Conservation (phyloP, 2,329 filamentous ascomycete species). For the Aplosporella prunicola region DNA sequence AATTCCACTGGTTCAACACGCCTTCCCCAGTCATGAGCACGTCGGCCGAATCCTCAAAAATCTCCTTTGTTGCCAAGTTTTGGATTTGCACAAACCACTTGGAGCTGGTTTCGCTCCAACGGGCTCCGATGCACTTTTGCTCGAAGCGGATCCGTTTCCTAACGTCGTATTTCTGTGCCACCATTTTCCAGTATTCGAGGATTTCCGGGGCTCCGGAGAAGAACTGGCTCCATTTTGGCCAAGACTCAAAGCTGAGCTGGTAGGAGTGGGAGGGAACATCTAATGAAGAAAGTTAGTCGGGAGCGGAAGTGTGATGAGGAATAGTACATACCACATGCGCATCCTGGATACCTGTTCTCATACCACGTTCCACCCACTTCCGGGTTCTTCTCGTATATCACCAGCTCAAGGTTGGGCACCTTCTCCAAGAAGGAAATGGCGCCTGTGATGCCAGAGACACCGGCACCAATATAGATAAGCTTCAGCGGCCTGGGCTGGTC, state of each 20-base stretch:
- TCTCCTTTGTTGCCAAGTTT: constrained; percentile 24
- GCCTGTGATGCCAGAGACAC: constrained; percentile 38
- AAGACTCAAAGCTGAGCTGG: constrained; percentile 34
- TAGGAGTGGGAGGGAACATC: constrained; percentile 38
- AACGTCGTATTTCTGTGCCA: not conserved
- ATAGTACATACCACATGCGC: constrained; percentile 37
- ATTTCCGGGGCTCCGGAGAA: not conserved
- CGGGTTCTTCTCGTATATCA: constrained; percentile 40
- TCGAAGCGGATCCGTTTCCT: not conserved
- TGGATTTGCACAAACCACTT: constrained; percentile 31
- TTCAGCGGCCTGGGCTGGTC: constrained; percentile 26
- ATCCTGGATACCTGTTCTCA: constrained; percentile 34
- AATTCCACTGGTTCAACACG: constrained; percentile 37
- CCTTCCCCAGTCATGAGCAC: constrained; percentile 37
- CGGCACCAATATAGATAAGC: constrained; percentile 40
- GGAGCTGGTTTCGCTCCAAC: constrained; percentile 34
- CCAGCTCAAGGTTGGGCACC: constrained; percentile 36
- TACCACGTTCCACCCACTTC: constrained; percentile 38
- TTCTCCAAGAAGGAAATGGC: constrained; percentile 39
- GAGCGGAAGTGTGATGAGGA: too few relatives aligned
- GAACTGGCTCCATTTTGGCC: too few relatives aligned
- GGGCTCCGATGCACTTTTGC: not conserved
- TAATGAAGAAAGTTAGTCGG: too few relatives aligned
- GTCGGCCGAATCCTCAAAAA: constrained; percentile 27
- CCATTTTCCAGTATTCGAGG: not conserved